phyloP scores from a whole-genome alignment of 78 protist species.

The Acrasis kona region DNA sequence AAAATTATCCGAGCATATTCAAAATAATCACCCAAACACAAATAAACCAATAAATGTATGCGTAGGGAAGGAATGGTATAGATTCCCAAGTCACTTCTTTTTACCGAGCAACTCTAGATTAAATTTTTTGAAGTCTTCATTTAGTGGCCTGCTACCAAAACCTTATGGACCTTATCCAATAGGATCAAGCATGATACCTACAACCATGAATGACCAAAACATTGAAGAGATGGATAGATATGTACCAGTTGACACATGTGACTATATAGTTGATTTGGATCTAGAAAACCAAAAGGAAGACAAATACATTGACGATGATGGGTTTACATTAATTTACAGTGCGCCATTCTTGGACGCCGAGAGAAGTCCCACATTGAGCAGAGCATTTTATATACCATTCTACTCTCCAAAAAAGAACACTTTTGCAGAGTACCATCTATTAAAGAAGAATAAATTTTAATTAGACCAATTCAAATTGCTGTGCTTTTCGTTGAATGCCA shows the following conservation, averaged over 20 bases:
- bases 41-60: conserved; percentile 42
- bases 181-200: not conserved
- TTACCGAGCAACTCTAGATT: conserved; percentile 26
- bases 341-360: not conserved
- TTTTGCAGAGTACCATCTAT: not conserved
- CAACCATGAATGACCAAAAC: not conserved
- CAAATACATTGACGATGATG: not conserved
- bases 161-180: not conserved
- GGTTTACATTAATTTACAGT: not conserved
- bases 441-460: not conserved
- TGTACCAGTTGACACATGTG: not conserved
- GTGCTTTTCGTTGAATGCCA: no score
- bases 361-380: not conserved
- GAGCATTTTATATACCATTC: not conserved
- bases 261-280: not conserved
- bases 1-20: no score
- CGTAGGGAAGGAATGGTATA: conserved; percentile 85
- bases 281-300: not conserved
- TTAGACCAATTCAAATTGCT: no score
- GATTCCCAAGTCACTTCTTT: conserved; percentile 74
- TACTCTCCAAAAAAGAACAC: not conserved
- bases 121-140: not conserved
- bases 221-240: not conserved
- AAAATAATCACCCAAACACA: not conserved
- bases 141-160: conserved; percentile 30